Base-by-base conservation (phyloP, 257 asterid genomes). In the Marsdenia floribunda region DNA sequence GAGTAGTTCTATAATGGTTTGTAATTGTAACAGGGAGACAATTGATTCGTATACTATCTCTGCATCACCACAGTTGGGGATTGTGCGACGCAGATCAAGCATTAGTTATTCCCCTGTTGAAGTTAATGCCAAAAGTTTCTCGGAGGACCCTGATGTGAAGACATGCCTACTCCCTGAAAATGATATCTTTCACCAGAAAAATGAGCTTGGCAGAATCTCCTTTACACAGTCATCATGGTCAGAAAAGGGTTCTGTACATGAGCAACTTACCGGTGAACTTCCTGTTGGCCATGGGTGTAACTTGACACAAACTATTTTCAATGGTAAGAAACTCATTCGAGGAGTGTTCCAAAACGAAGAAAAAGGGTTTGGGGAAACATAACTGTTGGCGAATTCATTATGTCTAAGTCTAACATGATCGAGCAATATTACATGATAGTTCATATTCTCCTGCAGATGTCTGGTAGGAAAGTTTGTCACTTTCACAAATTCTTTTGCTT, bases 261-360 rank as follows among this genome's bases (percentile, higher is more conserved):
- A 83, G 80, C 92, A 87, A 67, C 80, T 84, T 35, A 64, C 87
- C 1, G 97, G 90, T 33, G 94, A 92, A 77, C 83, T 89, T 58
- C 93, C 89, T 2, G 53, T 86, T 44, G 72, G 88, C 71, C 85
- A 79, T 65, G 92, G 94, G 65, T 92, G 98, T 64, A 89, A 85
- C 90, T 83, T 90, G 71, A 76, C 84, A 26, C 98, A 90, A 76
- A 92, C 98, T 5, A 72, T 92, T 42, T 88, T 92, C 83, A 92
- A 92, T 53, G 93, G 97, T 93, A 76, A 86, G 85, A 71, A 26
- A 67, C 70, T 68, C 70, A 68, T 24, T 73, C 37, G n/a, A 33
- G 15, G 69, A 42, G 8, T 16, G 49, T 14, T 16, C 19, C 0
- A 22, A 16, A 64, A 64, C 0, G 24, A 4, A 18, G 10, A 18